Conservation (phyloP, 2,329 filamentous ascomycete species). For the Alternaria arbusti region DNA sequence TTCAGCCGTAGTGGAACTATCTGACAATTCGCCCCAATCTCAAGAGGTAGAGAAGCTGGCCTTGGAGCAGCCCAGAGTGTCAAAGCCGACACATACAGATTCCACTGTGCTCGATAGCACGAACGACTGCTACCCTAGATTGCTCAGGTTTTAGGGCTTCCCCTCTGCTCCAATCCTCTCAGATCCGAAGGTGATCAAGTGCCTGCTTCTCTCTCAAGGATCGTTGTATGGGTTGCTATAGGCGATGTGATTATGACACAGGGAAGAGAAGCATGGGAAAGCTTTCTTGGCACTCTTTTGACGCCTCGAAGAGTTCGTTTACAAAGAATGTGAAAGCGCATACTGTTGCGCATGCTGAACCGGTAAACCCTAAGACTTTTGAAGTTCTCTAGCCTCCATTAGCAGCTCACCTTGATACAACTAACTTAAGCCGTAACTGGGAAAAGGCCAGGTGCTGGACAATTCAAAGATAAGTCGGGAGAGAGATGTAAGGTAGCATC, state of each 20-base stretch:
- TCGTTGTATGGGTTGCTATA: background rate
- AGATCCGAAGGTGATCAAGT: background rate
- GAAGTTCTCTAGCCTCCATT: background rate
- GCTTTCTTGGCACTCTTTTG: background rate
- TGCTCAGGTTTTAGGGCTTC: background rate
- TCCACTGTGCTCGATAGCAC: background rate
- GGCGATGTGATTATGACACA: background rate
- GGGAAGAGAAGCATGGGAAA: background rate
- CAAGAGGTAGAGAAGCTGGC: background rate
- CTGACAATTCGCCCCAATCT: background rate
- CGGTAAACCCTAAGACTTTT: background rate
- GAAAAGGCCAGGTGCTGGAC: background rate
- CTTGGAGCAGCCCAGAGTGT: background rate
- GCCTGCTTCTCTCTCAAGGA: background rate
- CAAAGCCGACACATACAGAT: background rate
- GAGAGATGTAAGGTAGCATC: background rate
- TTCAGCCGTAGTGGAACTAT: background rate
- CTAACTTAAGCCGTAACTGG: background rate
- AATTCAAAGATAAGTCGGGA: background rate
- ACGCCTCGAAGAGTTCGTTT: background rate
- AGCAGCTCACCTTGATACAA: background rate
- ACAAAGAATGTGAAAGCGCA: background rate
- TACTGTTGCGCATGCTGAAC: background rate
- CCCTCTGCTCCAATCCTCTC: background rate
- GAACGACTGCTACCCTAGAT: background rate